Conservation (phyloP, 148 eudicot species). For the Rhododendron ferrugineum region DNA sequence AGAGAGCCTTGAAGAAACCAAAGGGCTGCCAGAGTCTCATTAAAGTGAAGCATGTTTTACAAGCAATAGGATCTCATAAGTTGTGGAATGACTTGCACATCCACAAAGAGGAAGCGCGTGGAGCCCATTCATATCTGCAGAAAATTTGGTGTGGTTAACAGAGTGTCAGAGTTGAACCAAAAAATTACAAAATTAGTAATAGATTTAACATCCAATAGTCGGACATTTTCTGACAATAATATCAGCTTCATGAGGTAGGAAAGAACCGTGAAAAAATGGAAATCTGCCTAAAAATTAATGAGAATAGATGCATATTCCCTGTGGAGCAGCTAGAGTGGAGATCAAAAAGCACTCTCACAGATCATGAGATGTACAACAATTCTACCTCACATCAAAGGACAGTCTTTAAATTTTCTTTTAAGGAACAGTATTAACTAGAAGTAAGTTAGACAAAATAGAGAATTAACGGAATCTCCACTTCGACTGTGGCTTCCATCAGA, state of each 20-base stretch:
- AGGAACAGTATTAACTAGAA: background rate
- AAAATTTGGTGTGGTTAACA: background rate
- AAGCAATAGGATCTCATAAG: background rate
- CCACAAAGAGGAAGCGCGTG: background rate
- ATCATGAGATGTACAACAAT: background rate
- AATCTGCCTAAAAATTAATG: background rate
- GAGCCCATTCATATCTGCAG: conserved; percentile 1
- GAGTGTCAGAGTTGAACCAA: background rate
- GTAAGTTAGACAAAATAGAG: background rate
- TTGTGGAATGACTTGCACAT: background rate
- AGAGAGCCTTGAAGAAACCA: background rate
- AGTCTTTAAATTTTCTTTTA: background rate
- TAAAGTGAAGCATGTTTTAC: conserved; percentile 1
- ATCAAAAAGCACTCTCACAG: background rate
- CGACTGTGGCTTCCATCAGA: background rate
- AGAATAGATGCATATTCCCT: background rate
- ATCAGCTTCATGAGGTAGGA: background rate
- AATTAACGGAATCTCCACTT: background rate
- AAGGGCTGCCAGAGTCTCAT: background rate
- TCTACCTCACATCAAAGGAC: background rate
- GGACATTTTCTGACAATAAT: background rate
- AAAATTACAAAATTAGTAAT: background rate
- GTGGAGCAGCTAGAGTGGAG: background rate
- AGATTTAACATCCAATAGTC: background rate
- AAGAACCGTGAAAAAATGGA: background rate